Evolutionary conservation across 306 rosid species (phyloP).

Genomic region (Vicia sativa): DNA sequence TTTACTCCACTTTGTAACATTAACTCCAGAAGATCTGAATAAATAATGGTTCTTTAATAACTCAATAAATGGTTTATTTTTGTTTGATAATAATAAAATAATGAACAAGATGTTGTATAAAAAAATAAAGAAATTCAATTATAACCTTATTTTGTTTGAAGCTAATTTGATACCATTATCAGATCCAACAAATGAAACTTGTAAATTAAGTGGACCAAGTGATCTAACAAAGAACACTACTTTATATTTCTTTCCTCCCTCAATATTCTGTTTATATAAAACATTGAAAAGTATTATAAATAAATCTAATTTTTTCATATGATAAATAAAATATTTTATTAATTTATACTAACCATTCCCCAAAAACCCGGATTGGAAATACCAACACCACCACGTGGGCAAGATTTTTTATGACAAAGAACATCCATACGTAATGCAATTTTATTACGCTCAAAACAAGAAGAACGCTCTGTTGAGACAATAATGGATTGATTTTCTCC

Average conservation of each 20-base stretch:
- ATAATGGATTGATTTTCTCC: too few relatives aligned
- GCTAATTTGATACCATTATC: conserved; percentile 43
- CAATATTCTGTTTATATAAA: conserved; percentile 54
- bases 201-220: conserved; percentile 48
- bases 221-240: conserved; percentile 55
- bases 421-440: too few relatives aligned
- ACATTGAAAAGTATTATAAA: not conserved
- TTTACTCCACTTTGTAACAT: too few relatives aligned
- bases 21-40: too few relatives aligned
- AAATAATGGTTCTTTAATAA: too few relatives aligned
- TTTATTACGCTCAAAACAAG: too few relatives aligned
- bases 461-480: too few relatives aligned
- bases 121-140: too few relatives aligned
- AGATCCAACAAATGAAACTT: conserved; percentile 53
- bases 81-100: too few relatives aligned
- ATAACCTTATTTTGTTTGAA: conserved; percentile 22
- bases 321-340: not conserved
- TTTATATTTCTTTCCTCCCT: conserved; percentile 59
- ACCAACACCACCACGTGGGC: conserved; percentile 73
- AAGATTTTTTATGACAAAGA: conserved; percentile 50
- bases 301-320: not conserved
- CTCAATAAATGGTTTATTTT: too few relatives aligned
- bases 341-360: conserved; percentile 63
- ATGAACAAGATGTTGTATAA: too few relatives aligned
- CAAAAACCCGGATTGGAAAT: conserved; percentile 80